Evolutionary conservation across 495 filamentous ascomycete genomes (phyloP), one percentile per base, ranked within the genome.

Genomic region (Echria macrotheca): DNA sequence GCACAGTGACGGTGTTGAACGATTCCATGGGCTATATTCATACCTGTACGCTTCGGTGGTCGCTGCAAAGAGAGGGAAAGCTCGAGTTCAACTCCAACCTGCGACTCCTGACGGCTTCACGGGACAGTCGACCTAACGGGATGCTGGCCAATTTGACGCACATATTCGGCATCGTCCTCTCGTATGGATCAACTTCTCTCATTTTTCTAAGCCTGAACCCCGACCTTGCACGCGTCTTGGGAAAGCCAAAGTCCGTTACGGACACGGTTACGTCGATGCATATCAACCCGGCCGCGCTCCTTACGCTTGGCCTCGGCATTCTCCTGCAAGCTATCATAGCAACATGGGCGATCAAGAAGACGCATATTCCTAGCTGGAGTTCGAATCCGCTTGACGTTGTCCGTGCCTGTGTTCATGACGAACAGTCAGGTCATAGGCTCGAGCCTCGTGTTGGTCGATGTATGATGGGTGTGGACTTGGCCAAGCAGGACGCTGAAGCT

Each of bases 31-130:
- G 64, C 10, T 70, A 67, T 33, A 54, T 72, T 17, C 71, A 74
- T 44, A 53, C 66, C 1, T 58, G 56, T 9, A 62, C 69, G 1
- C 58, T 72, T 10, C 67, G 71, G 18, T 74, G 71, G 71, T 52
- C 69, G 2, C 57, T 74, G 10, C 67, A 65, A 28, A 60, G 57
- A 25, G 71, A 74, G 41, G 57, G 56, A 12, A 61, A 63, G n/a
- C 60, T 74, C 18, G 54, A 61, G 7, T 67, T 60, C 64, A 73
- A 71, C 55, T 69, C 71, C 7, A 74, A 73, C 45, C 56, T 72
- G 7, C 64, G 71, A 7, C 61, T 74, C 2, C 57, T 70, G 32
- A 65, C 63, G 26, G 59, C 53, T 21, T 50, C 59, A 7, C 54
- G 44, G 11, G 24, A 45, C 43, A 59, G 42, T 24, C 23, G 26